Percentiles rank a stretch among this genome's conserved stretches.
Conservation (phyloP, 176 grass and related monocot species). For the Oryza meyeriana region DNA sequence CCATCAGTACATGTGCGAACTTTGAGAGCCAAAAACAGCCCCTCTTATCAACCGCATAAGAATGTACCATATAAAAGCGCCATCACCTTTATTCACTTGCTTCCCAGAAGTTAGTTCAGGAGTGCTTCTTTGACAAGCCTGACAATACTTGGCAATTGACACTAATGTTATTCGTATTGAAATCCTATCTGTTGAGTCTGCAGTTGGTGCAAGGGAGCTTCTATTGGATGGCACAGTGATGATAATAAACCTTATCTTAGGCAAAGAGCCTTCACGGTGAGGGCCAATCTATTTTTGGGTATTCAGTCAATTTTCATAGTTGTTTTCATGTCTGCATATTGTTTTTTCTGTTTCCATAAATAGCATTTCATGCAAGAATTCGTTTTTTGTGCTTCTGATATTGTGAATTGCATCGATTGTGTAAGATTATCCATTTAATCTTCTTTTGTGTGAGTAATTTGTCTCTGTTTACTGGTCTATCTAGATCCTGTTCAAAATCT, state of each 20-base stretch:
- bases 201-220: constrained; percentile 93
- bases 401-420: not conserved
- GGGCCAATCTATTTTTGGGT: not conserved
- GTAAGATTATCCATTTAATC: not conserved
- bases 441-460: not conserved
- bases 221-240: constrained; percentile 91
- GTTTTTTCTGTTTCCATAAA: not conserved
- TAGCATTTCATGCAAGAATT: not conserved
- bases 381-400: not conserved
- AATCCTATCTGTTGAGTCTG: constrained; percentile 32
- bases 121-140: not conserved
- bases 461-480: not conserved
- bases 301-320: not conserved
- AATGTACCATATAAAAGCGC: not conserved
- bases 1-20: not conserved
- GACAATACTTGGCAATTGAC: not conserved
- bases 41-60: not conserved
- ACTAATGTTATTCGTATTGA: not conserved
- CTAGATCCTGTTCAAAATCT: not conserved
- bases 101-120: not conserved
- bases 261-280: constrained; percentile 85
- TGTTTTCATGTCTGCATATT: not conserved
- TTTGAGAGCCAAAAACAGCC: not conserved
- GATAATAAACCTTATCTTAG: constrained; percentile 92
- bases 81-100: not conserved